Base-by-base conservation (phyloP, 2,329 filamentous ascomycete genomes). In the Colletotrichum limetticola region DNA sequence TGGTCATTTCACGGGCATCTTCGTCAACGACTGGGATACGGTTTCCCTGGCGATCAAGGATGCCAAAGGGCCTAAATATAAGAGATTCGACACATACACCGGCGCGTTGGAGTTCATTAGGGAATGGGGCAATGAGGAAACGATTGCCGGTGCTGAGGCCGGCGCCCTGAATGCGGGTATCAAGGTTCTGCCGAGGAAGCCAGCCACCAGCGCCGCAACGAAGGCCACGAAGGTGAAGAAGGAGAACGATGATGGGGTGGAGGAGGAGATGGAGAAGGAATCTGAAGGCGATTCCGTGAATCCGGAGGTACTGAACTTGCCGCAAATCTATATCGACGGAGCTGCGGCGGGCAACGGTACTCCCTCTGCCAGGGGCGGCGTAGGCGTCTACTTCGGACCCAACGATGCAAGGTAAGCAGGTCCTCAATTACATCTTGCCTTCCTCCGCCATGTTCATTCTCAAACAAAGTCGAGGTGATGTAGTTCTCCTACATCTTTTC, bases 81-180 rank as follows among this genome's bases (percentile, higher is more conserved):
- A 92, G 81, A 92, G 89, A 74, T 95, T 95, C 76, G 82, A 84
- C 4, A 93, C 90, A 1, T 86, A 88, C 30, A 87, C 86, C 70
- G 95, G 97, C 81, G 96, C 96, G 0, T 91, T 96, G 78, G 90
- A 90, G 24, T 98, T 94, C 80, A 93, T 98, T 65, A 83, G 83
- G 73, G 79, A 83, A 76, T 82, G 83, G 66, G 85, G 85, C n/a
- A 85, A 82, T 72, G 80, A 80, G 24, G 83, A 83, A n/a, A 83
- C 85, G 3, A 82, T 85, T 57, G 79, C 84, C 24, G 66, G 26
- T 26, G 60, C 67, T 4, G 74, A 70, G 46, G 66, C 71, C 4
- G 60, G 60, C 11, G 74, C 71, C 6, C 49, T n/a, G 49, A 42
- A 37, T 26, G 61, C 59, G 24, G 32, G 52, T 16, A 42, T 28